Evolutionary conservation across 257 asterid genomes (phyloP).

Genomic region (Solanum virginianum): DNA sequence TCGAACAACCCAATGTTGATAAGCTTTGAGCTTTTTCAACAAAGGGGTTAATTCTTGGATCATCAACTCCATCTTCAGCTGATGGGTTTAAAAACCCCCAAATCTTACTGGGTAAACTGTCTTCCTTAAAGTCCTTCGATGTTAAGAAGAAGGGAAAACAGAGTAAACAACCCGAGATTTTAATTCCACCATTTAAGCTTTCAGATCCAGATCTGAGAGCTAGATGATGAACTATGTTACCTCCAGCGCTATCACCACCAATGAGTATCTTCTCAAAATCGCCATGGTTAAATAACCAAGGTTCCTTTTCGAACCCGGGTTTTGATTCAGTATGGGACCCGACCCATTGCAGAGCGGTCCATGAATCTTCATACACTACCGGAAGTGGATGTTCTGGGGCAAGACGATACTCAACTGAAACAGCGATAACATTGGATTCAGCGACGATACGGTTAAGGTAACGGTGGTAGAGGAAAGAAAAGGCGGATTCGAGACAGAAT

Average conservation of each 20-base stretch:
- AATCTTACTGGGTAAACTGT: background rate
- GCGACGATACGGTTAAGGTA: background rate
- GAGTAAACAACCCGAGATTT: slow-evolving; percentile 6
- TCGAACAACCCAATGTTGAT: slow-evolving; percentile 1
- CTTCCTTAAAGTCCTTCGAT: background rate
- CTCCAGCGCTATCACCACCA: slow-evolving; percentile 28
- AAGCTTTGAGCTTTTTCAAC: background rate
- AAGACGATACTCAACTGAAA: slow-evolving; percentile 22
- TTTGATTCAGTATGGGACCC: slow-evolving; percentile 2
- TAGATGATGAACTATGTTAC: slow-evolving; percentile 10
- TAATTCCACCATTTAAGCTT: background rate
- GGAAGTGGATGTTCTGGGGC: background rate
- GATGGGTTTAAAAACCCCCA: background rate
- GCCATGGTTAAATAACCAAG: slow-evolving; percentile 4
- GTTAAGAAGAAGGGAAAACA: slow-evolving; percentile 4
- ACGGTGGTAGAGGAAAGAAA: slow-evolving; percentile 9
- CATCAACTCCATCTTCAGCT: background rate
- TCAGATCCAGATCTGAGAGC: background rate
- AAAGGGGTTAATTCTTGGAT: slow-evolving; percentile 4
- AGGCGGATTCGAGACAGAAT: slow-evolving; percentile 20
- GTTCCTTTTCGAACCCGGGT: background rate
- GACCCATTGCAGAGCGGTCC: slow-evolving; percentile 27
- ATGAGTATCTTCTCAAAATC: background rate
- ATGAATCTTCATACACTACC: background rate
- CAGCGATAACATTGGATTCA: background rate